These are phyloP conservation scores for Lepiota subincarnata DNA, from an alignment of 768 basidiomycete genomes.

Conservation along the genomic window DNA sequence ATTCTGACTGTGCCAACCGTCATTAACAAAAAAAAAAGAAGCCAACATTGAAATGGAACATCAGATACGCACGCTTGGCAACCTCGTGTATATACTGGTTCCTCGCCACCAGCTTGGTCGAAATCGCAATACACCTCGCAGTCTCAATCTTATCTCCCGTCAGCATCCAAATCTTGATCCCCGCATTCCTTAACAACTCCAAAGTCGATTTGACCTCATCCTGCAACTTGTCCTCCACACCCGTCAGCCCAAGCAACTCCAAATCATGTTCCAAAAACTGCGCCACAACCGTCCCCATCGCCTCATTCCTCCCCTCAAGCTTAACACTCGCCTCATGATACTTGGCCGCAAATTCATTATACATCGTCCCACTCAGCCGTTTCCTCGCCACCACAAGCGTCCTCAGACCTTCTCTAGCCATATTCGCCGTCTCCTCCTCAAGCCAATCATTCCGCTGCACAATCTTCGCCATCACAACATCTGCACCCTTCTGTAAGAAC, in stretches of 20 bases:
- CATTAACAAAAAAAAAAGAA: conserved; percentile 4
- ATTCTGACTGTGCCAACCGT: conserved; percentile 65
- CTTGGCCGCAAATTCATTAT: conserved; percentile 63
- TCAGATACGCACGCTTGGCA: conserved; percentile 66
- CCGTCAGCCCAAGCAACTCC: conserved; percentile 89
- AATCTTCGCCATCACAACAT: conserved; percentile 95
- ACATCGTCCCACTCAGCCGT: conserved; percentile 63
- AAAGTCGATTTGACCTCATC: conserved; percentile 94
- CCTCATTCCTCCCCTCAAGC: conserved; percentile 77
- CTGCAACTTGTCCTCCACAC: conserved; percentile 98
- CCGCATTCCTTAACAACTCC: conserved; percentile 90
- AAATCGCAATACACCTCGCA: conserved; percentile 96
- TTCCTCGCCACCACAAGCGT: conserved; percentile 93
- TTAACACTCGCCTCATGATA: conserved; percentile 78
- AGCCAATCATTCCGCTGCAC: conserved; percentile 98
- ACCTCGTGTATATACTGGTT: conserved; percentile 98
- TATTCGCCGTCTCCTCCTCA: conserved; percentile 97
- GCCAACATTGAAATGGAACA: conserved; percentile 2
- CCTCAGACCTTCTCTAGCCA: conserved; percentile 93
- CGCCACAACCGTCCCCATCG: conserved; percentile 69
- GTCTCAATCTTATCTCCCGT: conserved; percentile 99
- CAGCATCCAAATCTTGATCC: conserved; percentile 99
- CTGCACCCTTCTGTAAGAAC: conserved; percentile 96
- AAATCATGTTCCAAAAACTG: conserved; percentile 83
- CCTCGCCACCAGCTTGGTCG: conserved; percentile 91